These are phyloP conservation scores for Leishmania tarentolae DNA, from an alignment of 208 protist species.

Conservation along the genomic window DNA sequence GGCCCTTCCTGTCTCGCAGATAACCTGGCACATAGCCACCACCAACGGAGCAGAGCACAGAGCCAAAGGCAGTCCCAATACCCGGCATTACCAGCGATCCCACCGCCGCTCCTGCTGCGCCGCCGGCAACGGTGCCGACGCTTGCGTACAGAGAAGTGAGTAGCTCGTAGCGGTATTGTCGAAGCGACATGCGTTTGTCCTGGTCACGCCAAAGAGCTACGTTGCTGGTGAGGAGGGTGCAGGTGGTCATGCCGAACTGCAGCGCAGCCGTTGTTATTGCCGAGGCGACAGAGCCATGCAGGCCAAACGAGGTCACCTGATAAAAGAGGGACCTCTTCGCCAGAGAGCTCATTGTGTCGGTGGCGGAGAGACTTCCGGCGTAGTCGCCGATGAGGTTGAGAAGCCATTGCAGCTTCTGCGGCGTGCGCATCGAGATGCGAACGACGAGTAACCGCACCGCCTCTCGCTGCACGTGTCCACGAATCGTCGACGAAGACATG, in stretches of 20 bases:
- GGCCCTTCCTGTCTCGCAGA: constrained; percentile 38
- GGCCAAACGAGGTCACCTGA: constrained; percentile 55
- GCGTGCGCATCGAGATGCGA: constrained; percentile 36
- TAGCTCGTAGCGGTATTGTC: constrained; percentile 65
- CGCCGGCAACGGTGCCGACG: constrained; percentile 45
- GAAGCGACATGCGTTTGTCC: constrained; percentile 31
- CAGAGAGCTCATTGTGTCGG: constrained; percentile 35
- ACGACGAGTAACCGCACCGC: constrained; percentile 44
- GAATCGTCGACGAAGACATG: constrained; percentile 45
- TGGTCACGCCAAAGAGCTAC: constrained; percentile 33
- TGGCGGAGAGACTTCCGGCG: constrained; percentile 21
- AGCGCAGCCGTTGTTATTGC: constrained; percentile 50
- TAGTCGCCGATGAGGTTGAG: constrained; percentile 32
- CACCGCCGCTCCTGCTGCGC: constrained; percentile 49
- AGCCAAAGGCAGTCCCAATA: constrained; percentile 68
- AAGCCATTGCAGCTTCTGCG: constrained; percentile 35
- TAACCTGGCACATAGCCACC: constrained; percentile 46
- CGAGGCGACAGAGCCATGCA: constrained; percentile 50
- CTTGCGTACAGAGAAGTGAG: constrained; percentile 40
- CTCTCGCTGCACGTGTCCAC: constrained; percentile 54
- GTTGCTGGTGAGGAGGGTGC: constrained; percentile 40
- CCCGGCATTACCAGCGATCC: constrained; percentile 63
- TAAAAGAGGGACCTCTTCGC: constrained; percentile 45
- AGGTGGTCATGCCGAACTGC: constrained; percentile 39
- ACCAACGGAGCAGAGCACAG: constrained; percentile 37